These are phyloP conservation scores for Pelargonium nanum DNA, from an alignment of 345 rosid species.

Conservation along the genomic window DNA sequence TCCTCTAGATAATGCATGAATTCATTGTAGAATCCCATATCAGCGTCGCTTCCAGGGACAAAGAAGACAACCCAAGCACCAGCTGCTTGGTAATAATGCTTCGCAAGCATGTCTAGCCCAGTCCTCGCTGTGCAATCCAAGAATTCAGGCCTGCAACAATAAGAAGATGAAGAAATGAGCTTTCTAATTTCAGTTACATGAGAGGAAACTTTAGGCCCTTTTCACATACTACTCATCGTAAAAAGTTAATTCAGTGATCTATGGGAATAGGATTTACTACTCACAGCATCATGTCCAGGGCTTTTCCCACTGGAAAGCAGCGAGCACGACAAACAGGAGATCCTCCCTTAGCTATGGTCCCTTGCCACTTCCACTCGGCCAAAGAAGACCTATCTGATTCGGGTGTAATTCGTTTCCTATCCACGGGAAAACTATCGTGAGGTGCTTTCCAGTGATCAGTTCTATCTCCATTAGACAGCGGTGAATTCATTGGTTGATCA, in stretches of 20 bases:
- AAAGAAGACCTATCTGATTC: slow-evolving; percentile 44
- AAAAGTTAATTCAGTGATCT: not conserved
- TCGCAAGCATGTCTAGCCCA: slow-evolving; percentile 85
- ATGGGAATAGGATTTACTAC: slow-evolving; percentile 18
- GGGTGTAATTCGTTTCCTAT: slow-evolving; percentile 46
- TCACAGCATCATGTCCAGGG: slow-evolving; percentile 72
- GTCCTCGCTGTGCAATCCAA: slow-evolving; percentile 97
- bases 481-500: slow-evolving; percentile 23
- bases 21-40: slow-evolving; percentile 72
- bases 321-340: slow-evolving; percentile 83
- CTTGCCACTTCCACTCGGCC: slow-evolving; percentile 97
- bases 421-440: slow-evolving; percentile 42
- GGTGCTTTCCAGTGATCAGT: slow-evolving; percentile 35
- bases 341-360: slow-evolving; percentile 92
- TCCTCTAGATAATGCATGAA: slow-evolving; percentile 90
- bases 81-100: slow-evolving; percentile 89
- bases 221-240: not conserved
- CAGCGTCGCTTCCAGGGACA: slow-evolving; percentile 81
- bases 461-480: slow-evolving; percentile 35
- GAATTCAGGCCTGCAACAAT: slow-evolving; percentile 68
- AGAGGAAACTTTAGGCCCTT: not conserved
- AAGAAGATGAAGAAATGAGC: too few relatives aligned
- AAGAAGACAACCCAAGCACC: slow-evolving; percentile 89
- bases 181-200: too few relatives aligned
- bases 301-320: slow-evolving; percentile 90